These are phyloP conservation scores for Xylaria grammica DNA, from an alignment of 495 filamentous ascomycete genomes.

Conservation along the genomic window DNA sequence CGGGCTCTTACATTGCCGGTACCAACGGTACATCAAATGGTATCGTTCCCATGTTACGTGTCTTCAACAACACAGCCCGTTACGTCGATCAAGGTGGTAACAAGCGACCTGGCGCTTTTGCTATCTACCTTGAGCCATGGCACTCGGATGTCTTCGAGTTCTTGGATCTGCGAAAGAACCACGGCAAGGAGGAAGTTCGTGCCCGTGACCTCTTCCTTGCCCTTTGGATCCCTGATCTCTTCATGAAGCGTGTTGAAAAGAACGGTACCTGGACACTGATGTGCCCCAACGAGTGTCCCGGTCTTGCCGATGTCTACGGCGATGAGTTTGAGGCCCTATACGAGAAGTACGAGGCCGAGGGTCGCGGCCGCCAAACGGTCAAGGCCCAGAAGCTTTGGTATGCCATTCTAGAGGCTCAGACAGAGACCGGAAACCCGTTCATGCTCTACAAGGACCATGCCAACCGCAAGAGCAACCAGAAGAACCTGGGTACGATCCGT, in stretches of 20 bases:
- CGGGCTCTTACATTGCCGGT: conserved; percentile 94
- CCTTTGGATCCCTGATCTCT: conserved; percentile 97
- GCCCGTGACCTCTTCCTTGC: conserved; percentile 98
- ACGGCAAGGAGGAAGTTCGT: conserved; percentile 96
- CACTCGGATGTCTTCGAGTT: conserved; percentile 97
- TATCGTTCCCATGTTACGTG: conserved; percentile 95
- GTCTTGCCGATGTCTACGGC: conserved; percentile 93
- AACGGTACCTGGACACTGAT: conserved; percentile 97
- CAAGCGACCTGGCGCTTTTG: conserved; percentile 98
- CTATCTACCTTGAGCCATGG: conserved; percentile 99
- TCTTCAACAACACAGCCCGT: conserved; percentile 98
- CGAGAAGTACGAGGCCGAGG: conserved; percentile 90
- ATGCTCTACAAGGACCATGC: conserved; percentile 99
- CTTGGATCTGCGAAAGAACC: conserved; percentile 97
- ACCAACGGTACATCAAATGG: conserved; percentile 98
- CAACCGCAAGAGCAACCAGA: conserved; percentile 99
- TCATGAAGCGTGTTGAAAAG: conserved; percentile 98
- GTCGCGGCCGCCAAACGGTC: conserved; percentile 84
- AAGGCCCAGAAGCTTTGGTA: conserved; percentile 99
- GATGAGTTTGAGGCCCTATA: conserved; percentile 97
- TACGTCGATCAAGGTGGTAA: conserved; percentile 99
- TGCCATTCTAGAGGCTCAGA: conserved; percentile 95
- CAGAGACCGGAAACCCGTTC: conserved; percentile 97
- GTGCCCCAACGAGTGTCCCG: conserved; percentile 94
- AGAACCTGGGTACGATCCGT: conserved; percentile 96